Evolutionary conservation across 2,329 filamentous ascomycete species (phyloP).

Genomic region (Calonectria honghensis): DNA sequence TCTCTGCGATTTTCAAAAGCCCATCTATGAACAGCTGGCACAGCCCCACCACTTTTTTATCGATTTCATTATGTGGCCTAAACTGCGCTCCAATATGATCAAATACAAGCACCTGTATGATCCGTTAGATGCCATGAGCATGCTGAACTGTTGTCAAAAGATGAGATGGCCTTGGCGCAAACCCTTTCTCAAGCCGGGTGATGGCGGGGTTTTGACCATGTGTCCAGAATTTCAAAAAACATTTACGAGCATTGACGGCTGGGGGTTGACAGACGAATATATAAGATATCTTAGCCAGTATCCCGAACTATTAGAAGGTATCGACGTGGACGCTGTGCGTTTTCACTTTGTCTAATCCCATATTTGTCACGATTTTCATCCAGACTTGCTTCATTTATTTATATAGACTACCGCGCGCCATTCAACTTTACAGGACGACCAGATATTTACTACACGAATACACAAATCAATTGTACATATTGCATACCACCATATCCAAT

Average conservation of each 20-base stretch:
- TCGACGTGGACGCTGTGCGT: background rate
- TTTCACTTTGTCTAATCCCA: background rate
- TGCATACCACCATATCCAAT: background rate
- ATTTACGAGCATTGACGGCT: background rate
- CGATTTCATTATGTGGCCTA: slow-evolving; percentile 7
- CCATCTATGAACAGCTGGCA: background rate
- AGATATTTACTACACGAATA: background rate
- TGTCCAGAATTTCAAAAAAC: slow-evolving; percentile 2
- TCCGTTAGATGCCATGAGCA: slow-evolving; percentile 1
- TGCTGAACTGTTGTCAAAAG: background rate
- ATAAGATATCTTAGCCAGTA: slow-evolving; percentile 2
- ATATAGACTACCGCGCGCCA: background rate
- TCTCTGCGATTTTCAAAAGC: slow-evolving; percentile 1
- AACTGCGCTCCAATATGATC: slow-evolving; percentile 11
- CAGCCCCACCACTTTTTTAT: slow-evolving; percentile 13
- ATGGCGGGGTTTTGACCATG: background rate
- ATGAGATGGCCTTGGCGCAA: slow-evolving; percentile 14
- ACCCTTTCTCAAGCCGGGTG: background rate
- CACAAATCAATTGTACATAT: background rate
- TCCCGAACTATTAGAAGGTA: background rate
- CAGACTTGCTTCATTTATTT: background rate
- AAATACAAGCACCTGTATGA: slow-evolving; percentile 19
- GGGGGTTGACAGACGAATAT: slow-evolving; percentile 11
- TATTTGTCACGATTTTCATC: background rate
- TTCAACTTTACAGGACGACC: too few species aligned